Percentiles rank a stretch among this genome's conserved stretches.
These are phyloP conservation scores for Typha latifolia DNA, from an alignment of 176 grass and related monocot species.

Conservation along the genomic window DNA sequence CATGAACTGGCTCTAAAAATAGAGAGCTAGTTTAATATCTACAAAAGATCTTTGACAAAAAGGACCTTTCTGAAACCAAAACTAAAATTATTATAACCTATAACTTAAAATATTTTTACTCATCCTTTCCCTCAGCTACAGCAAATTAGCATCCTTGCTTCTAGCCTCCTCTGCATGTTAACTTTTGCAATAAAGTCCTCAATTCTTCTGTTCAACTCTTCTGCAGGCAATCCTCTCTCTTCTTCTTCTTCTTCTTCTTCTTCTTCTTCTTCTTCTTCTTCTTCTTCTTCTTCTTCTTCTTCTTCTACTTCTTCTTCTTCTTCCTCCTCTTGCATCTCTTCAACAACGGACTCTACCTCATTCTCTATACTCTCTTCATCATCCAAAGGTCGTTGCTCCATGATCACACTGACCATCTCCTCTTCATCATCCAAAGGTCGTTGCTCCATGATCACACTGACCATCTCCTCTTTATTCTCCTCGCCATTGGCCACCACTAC, in stretches of 20 bases:
- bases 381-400: not conserved
- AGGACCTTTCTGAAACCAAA: not conserved
- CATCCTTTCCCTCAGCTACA: not conserved
- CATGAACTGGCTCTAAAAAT: no score
- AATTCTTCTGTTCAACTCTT: slow-evolving; percentile 61
- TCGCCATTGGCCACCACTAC: not conserved
- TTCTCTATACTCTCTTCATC: not conserved
- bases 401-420: not conserved
- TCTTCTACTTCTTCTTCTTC: not conserved
- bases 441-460: not conserved
- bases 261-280: not conserved
- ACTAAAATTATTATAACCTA: not conserved
- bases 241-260: slow-evolving; percentile 7
- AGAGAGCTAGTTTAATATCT: not conserved
- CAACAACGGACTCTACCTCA: not conserved
- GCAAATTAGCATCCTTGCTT: slow-evolving; percentile 39
- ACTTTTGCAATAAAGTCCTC: slow-evolving; percentile 79
- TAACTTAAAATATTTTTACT: not conserved
- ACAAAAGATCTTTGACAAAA: not conserved
- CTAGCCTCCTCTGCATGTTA: slow-evolving; percentile 69
- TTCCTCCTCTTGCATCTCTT: not conserved
- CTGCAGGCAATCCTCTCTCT: slow-evolving; percentile 10
- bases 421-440: not conserved
- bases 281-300: not conserved
- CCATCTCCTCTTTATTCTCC: slow-evolving; percentile 3